These are phyloP conservation scores for Aureobasidium namibiae DNA, from an alignment of 2,329 filamentous ascomycete genomes.

Conservation along the genomic window DNA sequence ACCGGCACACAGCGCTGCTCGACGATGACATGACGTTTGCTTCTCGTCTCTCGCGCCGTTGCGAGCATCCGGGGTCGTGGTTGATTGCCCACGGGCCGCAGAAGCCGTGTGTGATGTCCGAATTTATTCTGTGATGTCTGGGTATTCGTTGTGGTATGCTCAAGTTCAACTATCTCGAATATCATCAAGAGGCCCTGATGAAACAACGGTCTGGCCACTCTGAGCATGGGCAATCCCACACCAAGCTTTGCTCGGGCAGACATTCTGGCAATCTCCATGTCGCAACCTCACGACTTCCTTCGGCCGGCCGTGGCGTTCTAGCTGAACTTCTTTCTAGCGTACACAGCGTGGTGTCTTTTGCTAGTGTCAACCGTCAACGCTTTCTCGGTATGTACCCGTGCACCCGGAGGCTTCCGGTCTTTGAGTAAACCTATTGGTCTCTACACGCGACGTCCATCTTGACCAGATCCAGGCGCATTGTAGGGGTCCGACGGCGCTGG, in stretches of 20 bases:
- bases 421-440: too few species aligned
- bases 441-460: background rate
- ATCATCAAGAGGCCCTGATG: too few species aligned
- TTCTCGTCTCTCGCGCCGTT: background rate
- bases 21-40: background rate
- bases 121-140: background rate
- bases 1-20: background rate
- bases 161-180: background rate
- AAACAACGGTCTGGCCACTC: background rate
- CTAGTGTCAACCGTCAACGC: slow-evolving; percentile 3
- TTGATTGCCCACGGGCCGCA: background rate
- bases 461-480: background rate
- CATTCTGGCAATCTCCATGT: background rate
- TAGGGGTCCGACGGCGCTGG: background rate
- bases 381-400: background rate
- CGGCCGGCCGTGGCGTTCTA: background rate
- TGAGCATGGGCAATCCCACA: background rate
- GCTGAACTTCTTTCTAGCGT: background rate
- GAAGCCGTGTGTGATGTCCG: background rate
- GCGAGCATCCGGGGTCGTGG: background rate
- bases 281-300: background rate
- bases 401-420: background rate
- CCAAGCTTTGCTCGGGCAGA: slow-evolving; percentile 3
- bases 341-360: background rate
- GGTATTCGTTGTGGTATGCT: background rate